A percentile compares a stretch with the other conserved stretches of the same genome.
phyloP scores from a whole-genome alignment of 192 early-diverging fungal species.

The Rhizophagus clarus region DNA sequence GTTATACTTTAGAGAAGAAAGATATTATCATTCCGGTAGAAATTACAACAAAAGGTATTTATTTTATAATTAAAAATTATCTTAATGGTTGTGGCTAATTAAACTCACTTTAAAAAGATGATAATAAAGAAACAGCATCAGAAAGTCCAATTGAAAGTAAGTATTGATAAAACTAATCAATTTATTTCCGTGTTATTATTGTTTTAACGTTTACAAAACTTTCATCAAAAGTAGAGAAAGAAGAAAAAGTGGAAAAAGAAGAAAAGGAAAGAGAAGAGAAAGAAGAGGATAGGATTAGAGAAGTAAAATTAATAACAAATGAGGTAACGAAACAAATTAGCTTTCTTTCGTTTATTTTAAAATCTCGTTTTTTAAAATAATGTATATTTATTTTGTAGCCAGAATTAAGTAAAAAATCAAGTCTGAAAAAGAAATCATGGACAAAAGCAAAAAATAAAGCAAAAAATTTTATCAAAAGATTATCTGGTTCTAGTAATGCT shows the following conservation, averaged over 20 bases:
- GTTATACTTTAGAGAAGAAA: not conserved
- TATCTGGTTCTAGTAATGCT: not conserved
- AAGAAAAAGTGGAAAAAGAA: not conserved
- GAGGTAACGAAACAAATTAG: not conserved
- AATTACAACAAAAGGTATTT: not conserved
- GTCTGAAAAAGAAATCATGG: not conserved
- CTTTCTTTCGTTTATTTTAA: not conserved
- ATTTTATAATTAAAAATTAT: not conserved
- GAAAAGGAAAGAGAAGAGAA: not conserved
- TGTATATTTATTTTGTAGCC: not conserved
- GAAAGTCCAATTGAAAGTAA: no score
- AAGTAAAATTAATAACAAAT: not conserved
- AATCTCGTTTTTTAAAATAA: not conserved
- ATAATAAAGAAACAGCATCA: no score
- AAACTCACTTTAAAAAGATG: not conserved
- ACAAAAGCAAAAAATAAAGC: not conserved
- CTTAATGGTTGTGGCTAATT: no score
- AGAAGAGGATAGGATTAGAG: no score
- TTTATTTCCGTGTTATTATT: no score
- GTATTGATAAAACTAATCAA: no score
- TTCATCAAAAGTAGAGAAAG: not conserved
- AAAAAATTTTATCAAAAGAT: not conserved
- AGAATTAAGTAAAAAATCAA: not conserved
- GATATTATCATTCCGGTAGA: not conserved
- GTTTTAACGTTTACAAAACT: no score